Conservation (phyloP, 345 rosid species). For the Crucihimalaya himalaica region DNA sequence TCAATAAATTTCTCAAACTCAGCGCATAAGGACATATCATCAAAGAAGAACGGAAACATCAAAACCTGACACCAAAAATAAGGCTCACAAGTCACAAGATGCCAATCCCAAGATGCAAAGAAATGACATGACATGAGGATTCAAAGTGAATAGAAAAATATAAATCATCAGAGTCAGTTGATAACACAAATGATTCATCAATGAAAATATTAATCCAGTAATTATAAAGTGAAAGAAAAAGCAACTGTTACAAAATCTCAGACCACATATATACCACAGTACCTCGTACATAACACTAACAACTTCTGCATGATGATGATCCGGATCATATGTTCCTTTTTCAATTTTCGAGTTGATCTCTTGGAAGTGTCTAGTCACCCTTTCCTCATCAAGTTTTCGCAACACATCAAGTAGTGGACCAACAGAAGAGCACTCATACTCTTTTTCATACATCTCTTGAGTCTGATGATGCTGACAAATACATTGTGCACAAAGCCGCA, state of each 20-base stretch:
- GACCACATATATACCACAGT: constrained; percentile 11
- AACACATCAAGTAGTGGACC: constrained; percentile 84
- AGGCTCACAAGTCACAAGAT: constrained; percentile 11
- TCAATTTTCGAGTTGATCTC: constrained; percentile 61
- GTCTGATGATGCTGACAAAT: constrained; percentile 94
- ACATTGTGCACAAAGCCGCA: constrained; percentile 75
- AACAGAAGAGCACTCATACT: constrained; percentile 70
- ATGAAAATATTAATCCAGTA: background rate
- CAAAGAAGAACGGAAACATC: constrained; percentile 89
- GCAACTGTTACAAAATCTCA: background rate
- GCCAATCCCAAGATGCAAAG: constrained; percentile 8
- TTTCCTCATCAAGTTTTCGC: constrained; percentile 75
- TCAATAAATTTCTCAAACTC: constrained; percentile 90
- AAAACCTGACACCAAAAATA: constrained; percentile 62
- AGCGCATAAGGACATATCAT: constrained; percentile 66
- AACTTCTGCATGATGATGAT: constrained; percentile 68
- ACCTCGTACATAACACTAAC: constrained; percentile 96
- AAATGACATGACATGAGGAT: background rate
- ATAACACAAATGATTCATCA: constrained; percentile 11
- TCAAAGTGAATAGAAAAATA: constrained; percentile 8
- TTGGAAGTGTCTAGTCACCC: constrained; percentile 70
- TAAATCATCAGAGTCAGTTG: background rate
- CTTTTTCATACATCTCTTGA: constrained; percentile 65
- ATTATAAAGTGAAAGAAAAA: background rate
- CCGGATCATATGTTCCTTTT: constrained; percentile 61